These are phyloP conservation scores for Tylopilus cervinicoccineus DNA, from an alignment of 768 basidiomycete genomes.

Conservation along the genomic window DNA sequence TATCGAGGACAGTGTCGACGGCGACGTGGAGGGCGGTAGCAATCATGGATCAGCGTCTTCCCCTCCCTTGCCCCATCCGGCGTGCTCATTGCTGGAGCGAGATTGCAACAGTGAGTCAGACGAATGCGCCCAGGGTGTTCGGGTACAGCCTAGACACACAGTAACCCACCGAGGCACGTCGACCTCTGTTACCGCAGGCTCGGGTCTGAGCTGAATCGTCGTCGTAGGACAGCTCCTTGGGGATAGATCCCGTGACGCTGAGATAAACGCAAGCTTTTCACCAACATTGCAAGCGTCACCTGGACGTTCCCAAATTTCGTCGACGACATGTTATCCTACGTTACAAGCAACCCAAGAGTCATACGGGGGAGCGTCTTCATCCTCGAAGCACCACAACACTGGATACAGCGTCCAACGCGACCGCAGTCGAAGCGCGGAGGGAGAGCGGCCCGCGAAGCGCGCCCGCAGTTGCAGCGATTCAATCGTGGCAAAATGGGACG, in stretches of 20 bases:
- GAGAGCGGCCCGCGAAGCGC: slow-evolving; percentile 30
- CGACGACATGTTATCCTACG: not conserved
- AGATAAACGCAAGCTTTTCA: slow-evolving; percentile 16
- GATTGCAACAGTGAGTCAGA: slow-evolving; percentile 20
- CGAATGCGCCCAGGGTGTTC: slow-evolving; percentile 10
- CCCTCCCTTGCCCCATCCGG: slow-evolving; percentile 23
- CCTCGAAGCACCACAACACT: slow-evolving; percentile 4
- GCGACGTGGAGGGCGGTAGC: slow-evolving; percentile 17
- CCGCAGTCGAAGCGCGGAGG: slow-evolving; percentile 19
- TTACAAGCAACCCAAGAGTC: slow-evolving; percentile 1
- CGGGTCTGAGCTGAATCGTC: slow-evolving; percentile 1
- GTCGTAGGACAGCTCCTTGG: not conserved
- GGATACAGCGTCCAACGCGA: slow-evolving; percentile 8
- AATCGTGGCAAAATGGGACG: slow-evolving; percentile 6
- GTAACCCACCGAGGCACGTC: not conserved
- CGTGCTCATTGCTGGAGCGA: slow-evolving; percentile 2
- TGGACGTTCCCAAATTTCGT: not conserved
- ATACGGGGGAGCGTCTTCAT: slow-evolving; percentile 12
- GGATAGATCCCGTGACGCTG: slow-evolving; percentile 11
- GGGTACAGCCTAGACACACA: slow-evolving; percentile 5
- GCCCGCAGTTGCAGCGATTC: slow-evolving; percentile 14
- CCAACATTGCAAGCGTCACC: slow-evolving; percentile 3
- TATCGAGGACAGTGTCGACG: slow-evolving; percentile 10
- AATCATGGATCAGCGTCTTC: slow-evolving; percentile 21
- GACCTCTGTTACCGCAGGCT: slow-evolving; percentile 4